Evolutionary conservation across 768 basidiomycete species (phyloP).

Genomic region (Termitomyces sp.): DNA sequence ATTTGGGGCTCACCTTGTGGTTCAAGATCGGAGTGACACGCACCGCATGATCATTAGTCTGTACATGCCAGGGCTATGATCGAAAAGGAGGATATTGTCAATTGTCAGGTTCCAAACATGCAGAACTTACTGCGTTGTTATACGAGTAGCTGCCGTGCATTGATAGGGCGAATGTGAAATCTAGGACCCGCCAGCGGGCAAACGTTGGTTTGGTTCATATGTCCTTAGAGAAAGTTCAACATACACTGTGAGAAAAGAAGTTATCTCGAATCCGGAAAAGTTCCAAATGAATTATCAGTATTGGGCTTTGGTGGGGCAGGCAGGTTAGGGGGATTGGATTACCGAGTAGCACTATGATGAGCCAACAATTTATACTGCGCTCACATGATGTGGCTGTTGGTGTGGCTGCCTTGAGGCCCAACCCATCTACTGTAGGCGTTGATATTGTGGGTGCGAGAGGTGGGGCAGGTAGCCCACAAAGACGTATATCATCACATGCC

Average conservation of each 20-base stretch:
- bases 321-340: not conserved
- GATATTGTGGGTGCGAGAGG: not conserved
- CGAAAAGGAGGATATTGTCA: not conserved
- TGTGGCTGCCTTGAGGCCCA: not conserved
- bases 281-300: not conserved
- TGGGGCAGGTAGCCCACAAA: not conserved
- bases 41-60: not conserved
- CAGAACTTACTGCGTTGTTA: not conserved
- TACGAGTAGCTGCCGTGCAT: constrained; percentile 1
- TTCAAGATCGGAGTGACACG: not conserved
- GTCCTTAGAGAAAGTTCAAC: not conserved
- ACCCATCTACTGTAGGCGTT: not conserved
- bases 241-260: not conserved
- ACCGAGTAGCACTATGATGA: not conserved
- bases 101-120: not conserved
- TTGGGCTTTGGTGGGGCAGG: not conserved
- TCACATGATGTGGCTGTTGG: not conserved
- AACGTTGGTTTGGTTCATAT: not conserved
- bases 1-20: not conserved
- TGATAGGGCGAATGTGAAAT: not conserved
- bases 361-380: not conserved
- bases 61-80: not conserved
- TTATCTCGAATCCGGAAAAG: not conserved
- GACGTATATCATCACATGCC: not conserved
- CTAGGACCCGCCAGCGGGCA: not conserved